A percentile compares a stretch with the other conserved stretches of the same genome.
phyloP scores from a whole-genome alignment of 306 rosid species.

The Quercus variabilis region DNA sequence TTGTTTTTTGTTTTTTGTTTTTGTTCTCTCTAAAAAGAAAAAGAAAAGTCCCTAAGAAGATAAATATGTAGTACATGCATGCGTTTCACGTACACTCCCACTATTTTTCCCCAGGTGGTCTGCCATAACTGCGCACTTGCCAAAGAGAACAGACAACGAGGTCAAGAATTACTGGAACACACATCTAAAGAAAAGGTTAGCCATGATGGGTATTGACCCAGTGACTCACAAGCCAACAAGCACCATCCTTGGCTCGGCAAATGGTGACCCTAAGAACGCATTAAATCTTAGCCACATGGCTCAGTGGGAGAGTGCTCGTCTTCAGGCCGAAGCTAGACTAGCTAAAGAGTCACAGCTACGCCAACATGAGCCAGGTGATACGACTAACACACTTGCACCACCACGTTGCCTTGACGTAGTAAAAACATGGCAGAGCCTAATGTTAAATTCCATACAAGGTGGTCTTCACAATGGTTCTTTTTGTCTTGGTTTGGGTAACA shows the following conservation, averaged over 20 bases:
- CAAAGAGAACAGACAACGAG: slow-evolving; percentile 23
- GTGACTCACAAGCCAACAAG: slow-evolving; percentile 21
- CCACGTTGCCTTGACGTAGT: slow-evolving; percentile 1
- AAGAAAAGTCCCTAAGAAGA: neutral
- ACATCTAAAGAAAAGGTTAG: slow-evolving; percentile 13
- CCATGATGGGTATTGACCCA: slow-evolving; percentile 16
- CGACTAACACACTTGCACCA: neutral
- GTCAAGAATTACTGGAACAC: slow-evolving; percentile 27
- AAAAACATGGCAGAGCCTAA: slow-evolving; percentile 13
- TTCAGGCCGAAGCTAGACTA: slow-evolving; percentile 22
- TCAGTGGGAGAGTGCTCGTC: slow-evolving; percentile 26
- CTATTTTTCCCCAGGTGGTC: slow-evolving; percentile 4
- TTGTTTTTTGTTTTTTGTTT: no score
- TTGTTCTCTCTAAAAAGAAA: no score
- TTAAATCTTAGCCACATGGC: slow-evolving; percentile 20
- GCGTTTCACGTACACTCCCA: neutral
- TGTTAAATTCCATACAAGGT: neutral
- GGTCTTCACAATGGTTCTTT: neutral
- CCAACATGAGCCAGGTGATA: neutral
- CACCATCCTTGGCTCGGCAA: neutral
- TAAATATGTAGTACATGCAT: neutral
- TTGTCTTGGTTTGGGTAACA: neutral
- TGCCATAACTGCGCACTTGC: slow-evolving; percentile 16
- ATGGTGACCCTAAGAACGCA: slow-evolving; percentile 1
- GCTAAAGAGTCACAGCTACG: neutral